Evolutionary conservation across 345 rosid genomes (phyloP), one percentile per base, ranked within the genome.

Genomic region (Hibiscus syriacus): DNA sequence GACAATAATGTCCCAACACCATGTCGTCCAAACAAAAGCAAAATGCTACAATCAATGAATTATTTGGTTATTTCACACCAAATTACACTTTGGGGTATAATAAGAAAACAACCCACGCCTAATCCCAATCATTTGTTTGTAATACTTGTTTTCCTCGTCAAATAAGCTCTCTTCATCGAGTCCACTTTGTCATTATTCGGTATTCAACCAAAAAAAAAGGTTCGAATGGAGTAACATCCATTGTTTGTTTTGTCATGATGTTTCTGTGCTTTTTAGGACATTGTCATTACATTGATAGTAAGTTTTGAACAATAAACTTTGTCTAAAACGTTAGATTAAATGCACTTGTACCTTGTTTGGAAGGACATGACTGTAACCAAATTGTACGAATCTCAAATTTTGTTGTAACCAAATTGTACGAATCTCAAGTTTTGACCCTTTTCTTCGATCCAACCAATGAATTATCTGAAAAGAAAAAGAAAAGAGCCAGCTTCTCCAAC

Each of bases 401-500:
- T n/a, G n/a, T n/a, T n/a, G n/a, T n/a, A n/a, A n/a, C n/a, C n/a
- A n/a, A n/a, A n/a, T n/a, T n/a, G n/a, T n/a, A n/a, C n/a, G n/a
- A n/a, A n/a, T n/a, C n/a, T n/a, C n/a, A n/a, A n/a, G n/a, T n/a
- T n/a, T n/a, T n/a, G n/a, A n/a, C n/a, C 46, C 36, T 39, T 48
- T 78, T 29, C 81, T 74, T 49, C 65, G 56, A 68, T 70, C 58
- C 71, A 80, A 72, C 9, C 66, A 71, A 36, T 76, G 83, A 83
- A 82, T 82, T 61, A 6, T 39, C 5, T 39, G 8, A 4, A 32
- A 13, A 43, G 2, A 1, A 5, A 61, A 10, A 6, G 3, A 36
- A 7, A 39, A 23, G 5, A 29, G 20, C 7, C 20, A 39, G 66
- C 32, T 41, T 48, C 66, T 61, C 12, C 8, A n/a, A 55, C n/a